Conservation (phyloP, 805 yeast genomes). For the Lipomyces japonicus region DNA sequence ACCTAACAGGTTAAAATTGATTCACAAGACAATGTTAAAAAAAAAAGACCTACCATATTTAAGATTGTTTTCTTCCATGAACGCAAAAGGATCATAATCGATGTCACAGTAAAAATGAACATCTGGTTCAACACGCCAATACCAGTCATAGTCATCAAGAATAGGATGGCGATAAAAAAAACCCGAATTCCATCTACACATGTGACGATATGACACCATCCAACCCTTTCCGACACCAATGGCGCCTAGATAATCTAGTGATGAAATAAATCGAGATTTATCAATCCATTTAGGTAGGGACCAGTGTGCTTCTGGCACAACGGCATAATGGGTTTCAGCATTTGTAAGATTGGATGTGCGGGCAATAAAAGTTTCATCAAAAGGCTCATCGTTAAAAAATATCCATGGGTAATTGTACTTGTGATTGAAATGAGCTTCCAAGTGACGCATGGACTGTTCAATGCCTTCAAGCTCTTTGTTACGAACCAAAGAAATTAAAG, state of each 20-base stretch:
- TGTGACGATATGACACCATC: conserved; percentile 60
- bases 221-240: conserved; percentile 59
- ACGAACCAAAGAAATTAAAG: conserved; percentile 57
- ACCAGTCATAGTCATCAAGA: conserved; percentile 57
- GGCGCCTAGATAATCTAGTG: conserved; percentile 29
- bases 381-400: conserved; percentile 67
- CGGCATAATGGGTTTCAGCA: conserved; percentile 53
- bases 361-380: conserved; percentile 53
- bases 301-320: conserved; percentile 64
- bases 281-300: conserved; percentile 63
- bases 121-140: conserved; percentile 94
- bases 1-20: conserved; percentile 1
- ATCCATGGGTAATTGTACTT: conserved; percentile 74
- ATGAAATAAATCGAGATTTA: conserved; percentile 29
- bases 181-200: conserved; percentile 79
- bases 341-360: conserved; percentile 57
- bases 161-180: conserved; percentile 63
- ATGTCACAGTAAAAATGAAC: conserved; percentile 72
- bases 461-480: conserved; percentile 60
- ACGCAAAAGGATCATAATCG: conserved; percentile 73
- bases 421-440: conserved; percentile 64
- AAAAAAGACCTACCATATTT: conserved; percentile 49
- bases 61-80: conserved; percentile 70
- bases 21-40: not conserved
- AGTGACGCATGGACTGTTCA: conserved; percentile 56